Percentiles rank a stretch among this genome's conserved stretches.
Conservation (phyloP, 1,284 basidiomycete species). For the Rhodofomes roseus region DNA sequence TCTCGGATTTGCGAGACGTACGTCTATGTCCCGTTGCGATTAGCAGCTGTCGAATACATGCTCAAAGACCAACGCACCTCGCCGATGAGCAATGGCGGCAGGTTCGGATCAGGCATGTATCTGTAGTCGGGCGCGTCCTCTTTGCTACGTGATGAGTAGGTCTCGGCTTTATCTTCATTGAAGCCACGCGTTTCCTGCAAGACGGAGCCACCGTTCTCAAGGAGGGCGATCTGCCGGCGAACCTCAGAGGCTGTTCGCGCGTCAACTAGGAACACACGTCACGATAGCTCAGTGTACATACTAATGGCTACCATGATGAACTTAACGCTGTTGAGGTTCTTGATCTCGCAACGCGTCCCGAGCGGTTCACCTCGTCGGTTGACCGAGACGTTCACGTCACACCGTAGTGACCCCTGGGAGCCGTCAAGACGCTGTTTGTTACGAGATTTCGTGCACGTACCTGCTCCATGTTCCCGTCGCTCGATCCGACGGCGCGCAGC, state of each 20-base stretch:
- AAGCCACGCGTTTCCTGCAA: slow-evolving; percentile 91
- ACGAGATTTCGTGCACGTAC: slow-evolving; percentile 37
- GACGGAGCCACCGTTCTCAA: slow-evolving; percentile 48
- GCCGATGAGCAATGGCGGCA: slow-evolving; percentile 74
- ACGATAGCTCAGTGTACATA: slow-evolving; percentile 41
- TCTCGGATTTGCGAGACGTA: slow-evolving; percentile 56
- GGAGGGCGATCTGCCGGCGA: slow-evolving; percentile 62
- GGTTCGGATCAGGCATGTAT: slow-evolving; percentile 97
- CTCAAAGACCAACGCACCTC: slow-evolving; percentile 35
- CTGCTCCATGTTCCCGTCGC: slow-evolving; percentile 97
- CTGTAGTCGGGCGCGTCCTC: slow-evolving; percentile 95
- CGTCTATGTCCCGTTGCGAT: slow-evolving; percentile 35
- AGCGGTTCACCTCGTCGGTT: slow-evolving; percentile 59
- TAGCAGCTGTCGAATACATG: background rate
- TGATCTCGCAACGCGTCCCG: slow-evolving; percentile 94
- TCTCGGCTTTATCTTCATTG: slow-evolving; percentile 79
- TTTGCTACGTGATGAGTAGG: slow-evolving; percentile 83
- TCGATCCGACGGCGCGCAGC: slow-evolving; percentile 81
- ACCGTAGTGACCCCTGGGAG: slow-evolving; percentile 88
- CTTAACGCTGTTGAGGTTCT: slow-evolving; percentile 92
- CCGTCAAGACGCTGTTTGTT: slow-evolving; percentile 59
- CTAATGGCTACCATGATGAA: slow-evolving; percentile 88
- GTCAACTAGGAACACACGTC: background rate
- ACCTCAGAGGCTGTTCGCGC: slow-evolving; percentile 57
- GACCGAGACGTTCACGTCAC: slow-evolving; percentile 95